phyloP scores from a whole-genome alignment of 495 filamentous ascomycete species.

The Aspergillus biplanus region DNA sequence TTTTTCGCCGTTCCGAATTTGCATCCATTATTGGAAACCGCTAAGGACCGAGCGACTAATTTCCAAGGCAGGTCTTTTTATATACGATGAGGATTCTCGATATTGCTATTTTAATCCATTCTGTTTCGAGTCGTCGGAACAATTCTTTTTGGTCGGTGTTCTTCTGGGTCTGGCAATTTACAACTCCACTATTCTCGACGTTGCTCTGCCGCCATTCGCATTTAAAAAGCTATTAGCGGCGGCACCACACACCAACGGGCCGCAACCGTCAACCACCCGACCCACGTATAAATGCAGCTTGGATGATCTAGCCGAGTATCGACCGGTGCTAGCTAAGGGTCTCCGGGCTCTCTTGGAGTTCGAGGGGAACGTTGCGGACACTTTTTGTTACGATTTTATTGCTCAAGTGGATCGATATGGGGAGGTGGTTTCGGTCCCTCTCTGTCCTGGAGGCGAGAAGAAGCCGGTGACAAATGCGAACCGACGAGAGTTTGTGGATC shows the following conservation, averaged over 20 bases:
- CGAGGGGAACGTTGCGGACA: slow-evolving; percentile 81
- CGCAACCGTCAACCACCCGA: slow-evolving; percentile 58
- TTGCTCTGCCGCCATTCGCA: slow-evolving; percentile 88
- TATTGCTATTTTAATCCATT: slow-evolving; percentile 96
- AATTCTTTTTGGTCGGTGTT: slow-evolving; percentile 90
- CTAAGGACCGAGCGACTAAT: slow-evolving; percentile 19
- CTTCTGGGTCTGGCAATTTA: slow-evolving; percentile 92
- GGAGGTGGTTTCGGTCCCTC: slow-evolving; percentile 61
- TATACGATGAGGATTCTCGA: slow-evolving; percentile 92
- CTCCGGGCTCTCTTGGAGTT: slow-evolving; percentile 78
- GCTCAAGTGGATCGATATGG: slow-evolving; percentile 80
- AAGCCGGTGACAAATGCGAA: slow-evolving; percentile 84
- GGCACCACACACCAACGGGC: slow-evolving; percentile 58
- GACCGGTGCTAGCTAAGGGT: slow-evolving; percentile 76
- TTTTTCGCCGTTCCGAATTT: not conserved
- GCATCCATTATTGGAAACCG: too few relatives aligned
- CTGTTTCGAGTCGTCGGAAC: slow-evolving; percentile 90
- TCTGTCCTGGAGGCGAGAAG: slow-evolving; percentile 75
- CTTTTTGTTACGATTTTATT: slow-evolving; percentile 85
- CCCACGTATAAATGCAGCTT: slow-evolving; percentile 72
- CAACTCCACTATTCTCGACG: slow-evolving; percentile 93
- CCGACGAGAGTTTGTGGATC: slow-evolving; percentile 83
- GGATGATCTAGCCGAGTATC: slow-evolving; percentile 84
- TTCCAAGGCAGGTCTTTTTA: slow-evolving; percentile 68
- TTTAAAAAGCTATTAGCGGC: slow-evolving; percentile 86